Evolutionary conservation across 192 early-diverging fungal species (phyloP).

Genomic region (Coemansia sp.): DNA sequence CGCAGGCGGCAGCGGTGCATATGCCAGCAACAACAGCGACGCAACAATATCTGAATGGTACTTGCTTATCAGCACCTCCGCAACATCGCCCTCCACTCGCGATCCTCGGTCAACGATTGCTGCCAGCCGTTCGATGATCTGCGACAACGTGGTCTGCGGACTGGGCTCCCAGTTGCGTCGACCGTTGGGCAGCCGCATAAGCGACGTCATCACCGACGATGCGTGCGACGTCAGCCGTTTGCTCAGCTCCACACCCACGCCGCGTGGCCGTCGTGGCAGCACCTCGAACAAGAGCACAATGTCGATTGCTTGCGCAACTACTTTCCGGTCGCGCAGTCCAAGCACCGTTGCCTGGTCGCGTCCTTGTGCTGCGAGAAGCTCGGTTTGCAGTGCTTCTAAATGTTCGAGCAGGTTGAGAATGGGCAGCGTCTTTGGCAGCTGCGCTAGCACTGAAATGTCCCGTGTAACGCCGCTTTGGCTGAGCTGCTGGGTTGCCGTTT

Average conservation of each 20-base stretch:
- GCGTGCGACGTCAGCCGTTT: conserved; percentile 49
- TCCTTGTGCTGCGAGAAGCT: conserved; percentile 6
- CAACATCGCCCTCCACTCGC: conserved; percentile 58
- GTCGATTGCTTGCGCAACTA: conserved; percentile 38
- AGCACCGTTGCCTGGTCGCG: not conserved
- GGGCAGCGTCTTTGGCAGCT: conserved; percentile 10
- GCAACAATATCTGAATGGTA: conserved; percentile 68
- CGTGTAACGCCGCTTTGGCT: conserved; percentile 42
- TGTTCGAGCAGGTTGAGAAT: conserved; percentile 6
- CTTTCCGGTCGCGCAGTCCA: conserved; percentile 39
- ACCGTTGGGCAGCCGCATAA: conserved; percentile 8
- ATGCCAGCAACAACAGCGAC: conserved; percentile 65
- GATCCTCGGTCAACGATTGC: conserved; percentile 14
- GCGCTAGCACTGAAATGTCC: conserved; percentile 18
- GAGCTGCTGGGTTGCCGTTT: conserved; percentile 18
- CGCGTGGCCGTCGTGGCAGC: conserved; percentile 63
- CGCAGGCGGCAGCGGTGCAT: conserved; percentile 56
- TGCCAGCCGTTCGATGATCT: conserved; percentile 11
- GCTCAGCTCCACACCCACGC: conserved; percentile 59
- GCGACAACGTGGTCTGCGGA: not conserved
- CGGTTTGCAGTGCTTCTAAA: conserved; percentile 22
- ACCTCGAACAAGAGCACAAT: conserved; percentile 48
- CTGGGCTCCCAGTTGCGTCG: conserved; percentile 1
- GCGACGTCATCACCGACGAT: conserved; percentile 8
- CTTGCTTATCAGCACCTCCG: conserved; percentile 56